A percentile compares a stretch with the other conserved stretches of the same genome.
These are phyloP conservation scores for Spizellomyces punctatus DNA, from an alignment of 192 early-diverging fungal genomes.

Conservation along the genomic window DNA sequence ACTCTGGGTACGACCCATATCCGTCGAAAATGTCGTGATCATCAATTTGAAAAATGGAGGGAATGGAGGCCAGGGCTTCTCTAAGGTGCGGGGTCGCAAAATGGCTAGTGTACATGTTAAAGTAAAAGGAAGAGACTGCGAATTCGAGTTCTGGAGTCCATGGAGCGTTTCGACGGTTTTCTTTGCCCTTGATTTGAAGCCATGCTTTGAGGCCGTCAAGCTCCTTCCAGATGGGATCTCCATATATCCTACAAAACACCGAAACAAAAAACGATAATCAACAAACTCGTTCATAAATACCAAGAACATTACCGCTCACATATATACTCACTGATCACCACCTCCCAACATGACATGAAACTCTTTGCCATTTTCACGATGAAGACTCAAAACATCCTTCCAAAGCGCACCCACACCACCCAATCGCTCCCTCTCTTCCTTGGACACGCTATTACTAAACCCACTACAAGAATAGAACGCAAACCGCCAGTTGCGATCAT, in stretches of 20 bases:
- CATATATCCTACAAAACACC: slow-evolving; percentile 5
- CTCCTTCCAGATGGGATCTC: slow-evolving; percentile 20
- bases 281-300: slow-evolving; percentile 26
- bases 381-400: slow-evolving; percentile 10
- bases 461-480: slow-evolving; percentile 28
- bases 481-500: slow-evolving; percentile 19
- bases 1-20: slow-evolving; percentile 67
- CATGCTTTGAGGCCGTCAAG: slow-evolving; percentile 12
- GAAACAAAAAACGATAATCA: not conserved
- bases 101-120: slow-evolving; percentile 9
- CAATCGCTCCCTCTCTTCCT: slow-evolving; percentile 7
- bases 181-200: slow-evolving; percentile 21
- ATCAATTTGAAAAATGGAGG: slow-evolving; percentile 25
- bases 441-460: not conserved
- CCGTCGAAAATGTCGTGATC: slow-evolving; percentile 33
- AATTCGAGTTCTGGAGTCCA: slow-evolving; percentile 11
- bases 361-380: slow-evolving; percentile 1
- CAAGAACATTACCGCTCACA: not conserved
- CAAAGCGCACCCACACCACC: slow-evolving; percentile 16
- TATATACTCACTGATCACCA: slow-evolving; percentile 33
- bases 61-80: slow-evolving; percentile 20
- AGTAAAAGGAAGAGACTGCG: not conserved
- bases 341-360: slow-evolving; percentile 29
- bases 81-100: slow-evolving; percentile 6
- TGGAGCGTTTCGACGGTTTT: slow-evolving; percentile 11